Evolutionary conservation across 768 basidiomycete species (phyloP), one percentile per base, ranked within the genome.

Genomic region (Psilocybe tampanensis): DNA sequence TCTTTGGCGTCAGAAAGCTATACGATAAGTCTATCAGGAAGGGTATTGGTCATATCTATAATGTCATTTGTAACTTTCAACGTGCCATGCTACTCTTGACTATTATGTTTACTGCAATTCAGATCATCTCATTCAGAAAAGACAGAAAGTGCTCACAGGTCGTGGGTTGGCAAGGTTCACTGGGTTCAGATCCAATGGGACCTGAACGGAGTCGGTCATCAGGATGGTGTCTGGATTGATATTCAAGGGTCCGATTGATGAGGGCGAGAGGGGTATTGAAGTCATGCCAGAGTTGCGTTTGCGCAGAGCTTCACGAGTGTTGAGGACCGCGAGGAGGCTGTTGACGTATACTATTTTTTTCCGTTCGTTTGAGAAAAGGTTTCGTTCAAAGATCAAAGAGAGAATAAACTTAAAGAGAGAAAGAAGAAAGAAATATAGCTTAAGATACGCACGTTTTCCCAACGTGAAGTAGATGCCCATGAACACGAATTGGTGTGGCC

Each of bases 321-420:
- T 72, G 19, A 73, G 66, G 5, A 70, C 67, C 17, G 73, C 72
- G 17, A 74, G 63, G 21, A 74, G 61, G 59, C 71, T 74, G 64
- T 74, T 73, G 44, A 74, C 39, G 56, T 68, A 71, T 15, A 74
- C 73, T 74, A 18, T 39, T 29, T 29, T n/a, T n/a, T n/a, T n/a
- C n/a, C n/a, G n/a, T n/a, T n/a, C n/a, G n/a, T n/a, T n/a, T n/a
- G n/a, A n/a, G n/a, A n/a, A n/a, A n/a, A n/a, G n/a, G n/a, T n/a
- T n/a, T n/a, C n/a, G n/a, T n/a, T n/a, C n/a, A n/a, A n/a, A n/a
- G n/a, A n/a, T n/a, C n/a, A n/a, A n/a, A n/a, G n/a, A n/a, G n/a
- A n/a, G n/a, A n/a, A n/a, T n/a, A n/a, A n/a, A n/a, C 33, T 34
- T 15, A 34, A 34, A 15, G 33, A 34, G 15, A 8, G 8, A 34